Evolutionary conservation across 306 rosid genomes (phyloP), one percentile per base, ranked within the genome.

Genomic region (Leucaena leucocephala): DNA sequence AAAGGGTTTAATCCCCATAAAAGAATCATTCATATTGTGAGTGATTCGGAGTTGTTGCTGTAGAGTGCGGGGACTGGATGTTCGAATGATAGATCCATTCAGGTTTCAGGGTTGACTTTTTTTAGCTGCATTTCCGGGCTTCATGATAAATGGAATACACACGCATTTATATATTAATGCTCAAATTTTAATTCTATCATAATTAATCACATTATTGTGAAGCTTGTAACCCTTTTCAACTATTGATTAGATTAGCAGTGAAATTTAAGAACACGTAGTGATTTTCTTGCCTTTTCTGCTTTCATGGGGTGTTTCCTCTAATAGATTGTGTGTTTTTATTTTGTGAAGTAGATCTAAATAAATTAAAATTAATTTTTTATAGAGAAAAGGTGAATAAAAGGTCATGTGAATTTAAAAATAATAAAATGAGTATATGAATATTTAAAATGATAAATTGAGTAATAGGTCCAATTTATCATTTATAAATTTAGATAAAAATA

Each of bases 21-120:
- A 75, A 68, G 72, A 70, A 44, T 67, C n/a, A 49, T 62, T 46
- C 75, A 68, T 62, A 43, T 72, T 7, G 42, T 2, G 61, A 48
- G 43, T 11, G 61, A 27, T 33, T 21, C 35, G 16, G 14, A 67
- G 6, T 2, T 9, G 5, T 7, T 43, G 7, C 19, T 43, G 71
- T 66, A 42, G 7, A 43, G 62, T 34, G 71, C 46, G 27, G 59
- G 58, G 19, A 33, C 50, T 45, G 72, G 52, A 52, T 62, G 4
- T 38, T 50, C 46, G 75, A 65, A 64, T 46, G 44, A 13, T n/a
- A 40, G 73, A 64, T 71, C 49, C 63, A 71, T 76, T 36, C 33
- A 33, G 52, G 34, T 57, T 73, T 16, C 33, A 34, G 22, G 48
- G 48, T 72, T 17, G 22, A 17, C 13, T 66, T 59, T 36, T 4